phyloP scores from a whole-genome alignment of 1,284 basidiomycete species.

The Coriolopsis trogii region DNA sequence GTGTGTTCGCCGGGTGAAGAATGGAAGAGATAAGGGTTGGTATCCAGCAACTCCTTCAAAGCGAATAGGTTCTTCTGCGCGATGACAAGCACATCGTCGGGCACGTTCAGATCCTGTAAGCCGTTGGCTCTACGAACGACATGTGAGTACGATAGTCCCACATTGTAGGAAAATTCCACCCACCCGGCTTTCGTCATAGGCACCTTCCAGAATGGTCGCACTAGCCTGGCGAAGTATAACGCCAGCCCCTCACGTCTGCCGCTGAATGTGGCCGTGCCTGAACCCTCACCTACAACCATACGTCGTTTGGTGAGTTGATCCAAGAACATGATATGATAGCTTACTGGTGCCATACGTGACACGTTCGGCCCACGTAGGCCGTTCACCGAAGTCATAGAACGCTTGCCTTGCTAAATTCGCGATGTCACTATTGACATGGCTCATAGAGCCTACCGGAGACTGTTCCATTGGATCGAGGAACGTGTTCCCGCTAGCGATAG shows the following conservation, averaged over 20 bases:
- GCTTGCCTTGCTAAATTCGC: slow-evolving; percentile 74
- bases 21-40: slow-evolving; percentile 80
- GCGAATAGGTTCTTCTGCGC: slow-evolving; percentile 82
- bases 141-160: background rate
- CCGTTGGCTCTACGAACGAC: slow-evolving; percentile 29
- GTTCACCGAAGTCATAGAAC: slow-evolving; percentile 84
- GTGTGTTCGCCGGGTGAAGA: slow-evolving; percentile 70
- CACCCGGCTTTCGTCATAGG: slow-evolving; percentile 72
- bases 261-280: slow-evolving; percentile 81
- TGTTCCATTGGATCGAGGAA: slow-evolving; percentile 62
- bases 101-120: slow-evolving; percentile 57
- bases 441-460: slow-evolving; percentile 50
- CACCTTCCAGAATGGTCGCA: slow-evolving; percentile 87
- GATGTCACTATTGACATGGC: slow-evolving; percentile 59
- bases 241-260: slow-evolving; percentile 90
- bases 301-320: background rate
- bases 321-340: background rate
- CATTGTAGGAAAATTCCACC: slow-evolving; percentile 18
- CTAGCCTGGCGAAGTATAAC: slow-evolving; percentile 83
- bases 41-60: slow-evolving; percentile 75
- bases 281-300: slow-evolving; percentile 53
- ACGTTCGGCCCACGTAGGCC: slow-evolving; percentile 78
- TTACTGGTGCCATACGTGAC: slow-evolving; percentile 68
- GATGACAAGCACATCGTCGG: slow-evolving; percentile 64
- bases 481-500: slow-evolving; percentile 75